Conservation (phyloP, 495 filamentous ascomycete genomes). For the Amniculicola lignicola region DNA sequence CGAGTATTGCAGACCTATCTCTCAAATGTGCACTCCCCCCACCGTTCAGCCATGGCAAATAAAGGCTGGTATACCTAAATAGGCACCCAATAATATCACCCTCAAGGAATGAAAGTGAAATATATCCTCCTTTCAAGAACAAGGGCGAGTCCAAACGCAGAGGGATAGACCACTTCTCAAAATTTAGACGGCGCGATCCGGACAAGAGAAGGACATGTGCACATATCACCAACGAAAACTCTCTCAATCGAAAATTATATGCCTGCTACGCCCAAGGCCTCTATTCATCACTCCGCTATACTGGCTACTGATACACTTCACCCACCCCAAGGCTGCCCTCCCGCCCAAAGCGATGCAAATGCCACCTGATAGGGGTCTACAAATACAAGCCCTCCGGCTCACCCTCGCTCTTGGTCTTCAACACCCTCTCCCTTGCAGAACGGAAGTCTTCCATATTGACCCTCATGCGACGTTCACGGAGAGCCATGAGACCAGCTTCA, state of each 20-base stretch:
- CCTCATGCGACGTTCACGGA: slow-evolving; percentile 93
- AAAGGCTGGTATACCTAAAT: too few relatives aligned
- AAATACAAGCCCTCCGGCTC: slow-evolving; percentile 98
- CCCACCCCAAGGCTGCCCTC: too few relatives aligned
- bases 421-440: slow-evolving; percentile 82
- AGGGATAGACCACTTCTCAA: too few relatives aligned
- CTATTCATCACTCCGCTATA: not conserved
- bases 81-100: too few relatives aligned
- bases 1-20: too few relatives aligned
- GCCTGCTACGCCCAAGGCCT: not conserved
- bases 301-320: too few relatives aligned
- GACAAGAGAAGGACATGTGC: not conserved
- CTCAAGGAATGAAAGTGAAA: too few relatives aligned
- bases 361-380: slow-evolving; percentile 50
- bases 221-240: not conserved
- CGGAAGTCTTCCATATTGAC: slow-evolving; percentile 99
- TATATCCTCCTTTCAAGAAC: too few relatives aligned
- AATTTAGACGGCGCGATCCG: not conserved
- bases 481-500: slow-evolving; percentile 91
- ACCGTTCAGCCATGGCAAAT: too few relatives aligned
- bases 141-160: too few relatives aligned
- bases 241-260: not conserved
- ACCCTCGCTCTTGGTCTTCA: slow-evolving; percentile 98
- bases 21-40: too few relatives aligned
- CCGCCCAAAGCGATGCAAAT: not conserved